Conservation (phyloP, 192 early-diverging fungal species). For the Thamnidium elegans region DNA sequence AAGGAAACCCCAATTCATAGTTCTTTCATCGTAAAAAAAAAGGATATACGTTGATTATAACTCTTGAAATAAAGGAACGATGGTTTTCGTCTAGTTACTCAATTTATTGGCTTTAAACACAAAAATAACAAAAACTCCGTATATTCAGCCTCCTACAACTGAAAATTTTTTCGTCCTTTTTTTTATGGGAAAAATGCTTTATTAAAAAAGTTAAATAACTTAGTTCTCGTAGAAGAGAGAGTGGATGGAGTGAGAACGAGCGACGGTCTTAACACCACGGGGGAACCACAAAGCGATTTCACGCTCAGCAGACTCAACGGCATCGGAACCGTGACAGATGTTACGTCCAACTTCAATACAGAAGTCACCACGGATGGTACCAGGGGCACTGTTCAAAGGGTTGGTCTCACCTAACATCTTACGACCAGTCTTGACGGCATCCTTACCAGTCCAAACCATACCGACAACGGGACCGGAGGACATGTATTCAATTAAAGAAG, state of each 20-base stretch:
- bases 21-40: too few species aligned
- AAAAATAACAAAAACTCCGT: too few species aligned
- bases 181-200: too few species aligned
- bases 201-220: background rate
- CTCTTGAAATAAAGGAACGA: too few species aligned
- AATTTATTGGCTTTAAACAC: too few species aligned
- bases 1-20: too few species aligned
- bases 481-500: constrained; percentile 79
- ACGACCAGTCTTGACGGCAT: constrained; percentile 88
- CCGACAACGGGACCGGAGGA: constrained; percentile 91
- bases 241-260: constrained; percentile 22
- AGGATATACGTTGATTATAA: too few species aligned
- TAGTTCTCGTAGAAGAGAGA: constrained; percentile 39
- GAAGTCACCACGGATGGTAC: constrained; percentile 96
- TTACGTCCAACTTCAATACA: constrained; percentile 82
- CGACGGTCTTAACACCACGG: constrained; percentile 26
- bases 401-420: constrained; percentile 87
- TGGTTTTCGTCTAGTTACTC: too few species aligned
- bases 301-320: constrained; percentile 83
- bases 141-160: too few species aligned
- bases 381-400: constrained; percentile 83
- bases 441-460: constrained; percentile 93
- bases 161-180: too few species aligned
- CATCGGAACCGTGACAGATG: constrained; percentile 92
- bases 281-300: constrained; percentile 67